Evolutionary conservation across 2,329 filamentous ascomycete genomes (phyloP).

Genomic region (Pseudogymnoascus verrucosus): DNA sequence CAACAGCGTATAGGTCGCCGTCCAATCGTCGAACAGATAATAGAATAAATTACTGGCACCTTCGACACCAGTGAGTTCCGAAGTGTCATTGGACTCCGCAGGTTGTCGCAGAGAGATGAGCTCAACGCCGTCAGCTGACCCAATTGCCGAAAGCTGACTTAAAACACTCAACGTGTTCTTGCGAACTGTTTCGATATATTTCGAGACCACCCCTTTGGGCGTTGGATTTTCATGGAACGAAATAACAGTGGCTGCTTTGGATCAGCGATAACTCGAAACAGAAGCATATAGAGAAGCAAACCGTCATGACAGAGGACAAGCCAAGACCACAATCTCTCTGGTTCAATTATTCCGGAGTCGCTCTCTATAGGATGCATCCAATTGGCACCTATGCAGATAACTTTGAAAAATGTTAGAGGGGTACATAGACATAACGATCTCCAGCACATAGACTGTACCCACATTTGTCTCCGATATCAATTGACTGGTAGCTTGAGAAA

Average conservation of each 20-base stretch:
- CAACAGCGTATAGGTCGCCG: slow-evolving; percentile 49
- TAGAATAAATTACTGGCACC: slow-evolving; percentile 55
- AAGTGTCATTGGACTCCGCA: slow-evolving; percentile 24
- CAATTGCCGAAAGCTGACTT: slow-evolving; percentile 48
- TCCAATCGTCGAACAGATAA: slow-evolving; percentile 60
- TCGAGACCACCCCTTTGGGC: slow-evolving; percentile 30
- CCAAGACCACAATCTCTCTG: slow-evolving; percentile 57
- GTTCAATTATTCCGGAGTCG: slow-evolving; percentile 25
- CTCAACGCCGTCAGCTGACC: slow-evolving; percentile 26
- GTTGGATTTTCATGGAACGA: slow-evolving; percentile 56
- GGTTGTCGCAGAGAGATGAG: slow-evolving; percentile 25
- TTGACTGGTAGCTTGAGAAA: slow-evolving; percentile 68
- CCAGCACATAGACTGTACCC: slow-evolving; percentile 20
- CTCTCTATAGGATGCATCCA: slow-evolving; percentile 41
- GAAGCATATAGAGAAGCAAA: slow-evolving; percentile 24
- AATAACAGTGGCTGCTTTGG: slow-evolving; percentile 52
- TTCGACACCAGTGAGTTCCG: slow-evolving; percentile 32
- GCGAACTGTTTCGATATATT: slow-evolving; percentile 32
- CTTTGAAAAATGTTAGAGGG: slow-evolving; percentile 31
- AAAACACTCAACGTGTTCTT: slow-evolving; percentile 52
- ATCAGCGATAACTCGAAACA: slow-evolving; percentile 11
- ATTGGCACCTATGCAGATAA: slow-evolving; percentile 65
- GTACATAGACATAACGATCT: not conserved
- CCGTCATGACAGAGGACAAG: slow-evolving; percentile 59
- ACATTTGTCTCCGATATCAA: slow-evolving; percentile 62